These are phyloP conservation scores for Collybia sordida DNA, from an alignment of 768 basidiomycete species.

Conservation along the genomic window DNA sequence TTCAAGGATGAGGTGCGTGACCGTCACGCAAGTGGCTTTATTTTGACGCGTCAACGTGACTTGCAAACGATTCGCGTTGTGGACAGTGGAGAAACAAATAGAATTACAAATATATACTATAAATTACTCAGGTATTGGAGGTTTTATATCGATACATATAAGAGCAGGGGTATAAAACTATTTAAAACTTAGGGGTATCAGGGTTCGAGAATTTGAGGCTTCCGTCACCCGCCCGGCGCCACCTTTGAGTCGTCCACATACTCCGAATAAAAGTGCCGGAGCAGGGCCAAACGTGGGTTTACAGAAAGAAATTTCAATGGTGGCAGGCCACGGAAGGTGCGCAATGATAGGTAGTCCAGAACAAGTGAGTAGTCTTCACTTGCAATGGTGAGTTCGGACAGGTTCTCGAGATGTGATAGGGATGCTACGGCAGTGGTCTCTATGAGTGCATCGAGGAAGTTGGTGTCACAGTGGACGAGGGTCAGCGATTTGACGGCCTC, in stretches of 20 bases:
- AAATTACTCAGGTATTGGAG: background rate
- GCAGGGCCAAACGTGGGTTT: constrained; percentile 12
- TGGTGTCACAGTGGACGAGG: constrained; percentile 11
- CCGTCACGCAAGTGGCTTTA: background rate
- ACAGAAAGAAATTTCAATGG: constrained; percentile 11
- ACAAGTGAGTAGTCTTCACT: constrained; percentile 11
- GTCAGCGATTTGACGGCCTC: constrained; percentile 9
- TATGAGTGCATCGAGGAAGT: constrained; percentile 12
- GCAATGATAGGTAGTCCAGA: constrained; percentile 11
- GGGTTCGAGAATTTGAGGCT: too few species aligned
- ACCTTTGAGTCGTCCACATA: constrained; percentile 7
- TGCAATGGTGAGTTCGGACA: constrained; percentile 14
- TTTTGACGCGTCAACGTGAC: constrained; percentile 7
- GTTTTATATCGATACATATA: background rate
- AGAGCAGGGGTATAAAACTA: background rate
- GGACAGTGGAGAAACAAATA: background rate
- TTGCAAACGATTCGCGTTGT: background rate
- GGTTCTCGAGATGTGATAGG: background rate
- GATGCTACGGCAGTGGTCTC: constrained; percentile 5
- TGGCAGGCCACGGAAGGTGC: constrained; percentile 10
- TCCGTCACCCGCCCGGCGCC: constrained; percentile 1
- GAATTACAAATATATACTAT: background rate
- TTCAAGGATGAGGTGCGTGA: constrained; percentile 8
- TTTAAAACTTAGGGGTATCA: background rate
- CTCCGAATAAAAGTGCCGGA: constrained; percentile 11